Percentiles rank a stretch among this genome's conserved stretches.
phyloP scores from a whole-genome alignment of 2,329 filamentous ascomycete genomes.

The Colletotrichum magnum region DNA sequence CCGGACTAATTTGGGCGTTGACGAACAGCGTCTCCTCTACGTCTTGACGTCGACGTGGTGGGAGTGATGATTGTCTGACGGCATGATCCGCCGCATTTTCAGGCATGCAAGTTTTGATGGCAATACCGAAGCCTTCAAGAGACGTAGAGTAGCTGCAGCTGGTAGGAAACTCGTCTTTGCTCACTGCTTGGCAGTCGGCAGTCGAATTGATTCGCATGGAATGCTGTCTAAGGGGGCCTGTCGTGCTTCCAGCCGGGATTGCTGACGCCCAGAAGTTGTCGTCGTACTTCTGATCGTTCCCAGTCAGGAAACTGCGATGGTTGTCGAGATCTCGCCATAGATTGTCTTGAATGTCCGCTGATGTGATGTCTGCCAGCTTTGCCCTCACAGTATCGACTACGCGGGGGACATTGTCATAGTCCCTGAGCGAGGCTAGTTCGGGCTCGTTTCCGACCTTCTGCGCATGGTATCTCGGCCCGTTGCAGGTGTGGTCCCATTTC shows the following conservation, averaged over 20 bases:
- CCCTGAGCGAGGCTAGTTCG: constrained; percentile 27
- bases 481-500: constrained; percentile 33
- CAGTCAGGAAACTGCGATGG: constrained; percentile 28
- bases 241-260: constrained; percentile 28
- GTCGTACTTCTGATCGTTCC: constrained; percentile 25
- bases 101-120: constrained; percentile 33
- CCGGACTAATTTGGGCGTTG: constrained; percentile 23
- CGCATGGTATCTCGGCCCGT: constrained; percentile 2
- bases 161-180: constrained; percentile 27
- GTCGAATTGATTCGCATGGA: constrained; percentile 37
- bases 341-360: constrained; percentile 32
- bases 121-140: constrained; percentile 31
- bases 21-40: constrained; percentile 32
- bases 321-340: constrained; percentile 35
- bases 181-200: constrained; percentile 17
- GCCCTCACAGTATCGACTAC: constrained; percentile 21
- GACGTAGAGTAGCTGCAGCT: constrained; percentile 30
- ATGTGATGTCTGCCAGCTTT: constrained; percentile 28
- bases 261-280: constrained; percentile 39
- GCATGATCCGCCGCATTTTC: not conserved
- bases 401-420: constrained; percentile 7
- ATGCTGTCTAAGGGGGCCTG: constrained; percentile 37
- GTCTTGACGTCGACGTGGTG: constrained; percentile 30
- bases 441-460: constrained; percentile 32
- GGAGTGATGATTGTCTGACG: not conserved